Evolutionary conservation across 805 yeast species (phyloP).

Genomic region (Candida orba): DNA sequence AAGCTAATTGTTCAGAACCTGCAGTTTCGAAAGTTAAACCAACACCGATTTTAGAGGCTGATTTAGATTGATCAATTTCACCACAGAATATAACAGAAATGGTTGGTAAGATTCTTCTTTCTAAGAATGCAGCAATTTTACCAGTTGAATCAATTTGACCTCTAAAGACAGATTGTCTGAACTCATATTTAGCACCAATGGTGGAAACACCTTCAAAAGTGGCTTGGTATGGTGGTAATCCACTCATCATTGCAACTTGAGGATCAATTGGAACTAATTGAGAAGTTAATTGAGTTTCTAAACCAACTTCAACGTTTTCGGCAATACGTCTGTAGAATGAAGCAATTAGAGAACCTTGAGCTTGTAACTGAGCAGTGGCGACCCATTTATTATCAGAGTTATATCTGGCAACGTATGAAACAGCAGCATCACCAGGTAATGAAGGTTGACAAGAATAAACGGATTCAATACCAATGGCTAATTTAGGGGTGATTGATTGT

Average conservation of each 20-base stretch:
- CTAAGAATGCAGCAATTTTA: constrained; percentile 84
- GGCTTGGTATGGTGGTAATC: constrained; percentile 77
- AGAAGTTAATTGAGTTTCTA: constrained; percentile 79
- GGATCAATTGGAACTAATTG: constrained; percentile 59
- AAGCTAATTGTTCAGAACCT: constrained; percentile 86
- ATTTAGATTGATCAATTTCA: constrained; percentile 82
- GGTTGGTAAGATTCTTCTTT: constrained; percentile 89
- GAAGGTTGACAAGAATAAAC: constrained; percentile 74
- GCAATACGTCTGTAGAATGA: constrained; percentile 93
- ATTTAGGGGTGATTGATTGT: constrained; percentile 78
- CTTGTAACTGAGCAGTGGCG: constrained; percentile 88
- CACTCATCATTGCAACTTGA: constrained; percentile 61
- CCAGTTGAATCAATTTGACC: constrained; percentile 91
- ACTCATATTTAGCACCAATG: constrained; percentile 95
- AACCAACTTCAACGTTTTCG: constrained; percentile 90
- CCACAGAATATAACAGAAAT: constrained; percentile 83
- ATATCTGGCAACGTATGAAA: constrained; percentile 86
- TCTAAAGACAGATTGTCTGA: constrained; percentile 92
- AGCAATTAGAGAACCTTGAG: constrained; percentile 82
- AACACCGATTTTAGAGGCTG: constrained; percentile 77
- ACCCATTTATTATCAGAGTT: constrained; percentile 77
- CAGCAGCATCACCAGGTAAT: constrained; percentile 84
- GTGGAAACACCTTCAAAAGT: constrained; percentile 88
- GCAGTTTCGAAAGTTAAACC: constrained; percentile 95
- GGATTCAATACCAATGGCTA: constrained; percentile 88